phyloP scores from a whole-genome alignment of 306 rosid species.

The Rosa multiflora region DNA sequence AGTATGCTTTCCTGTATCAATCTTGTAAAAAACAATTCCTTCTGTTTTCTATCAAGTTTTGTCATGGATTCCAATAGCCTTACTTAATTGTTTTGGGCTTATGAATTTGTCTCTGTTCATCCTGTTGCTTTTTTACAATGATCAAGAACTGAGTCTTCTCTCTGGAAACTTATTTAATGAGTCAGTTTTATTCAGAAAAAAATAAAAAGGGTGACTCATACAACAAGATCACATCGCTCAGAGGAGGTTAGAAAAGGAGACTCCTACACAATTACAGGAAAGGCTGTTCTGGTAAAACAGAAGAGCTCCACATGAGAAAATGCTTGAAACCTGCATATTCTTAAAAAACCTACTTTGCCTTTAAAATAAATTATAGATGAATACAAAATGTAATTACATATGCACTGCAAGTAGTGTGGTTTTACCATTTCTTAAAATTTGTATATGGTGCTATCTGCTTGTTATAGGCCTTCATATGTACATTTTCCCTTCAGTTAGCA shows the following conservation, averaged over 20 bases:
- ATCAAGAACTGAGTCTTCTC: not conserved
- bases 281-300: not conserved
- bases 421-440: not conserved
- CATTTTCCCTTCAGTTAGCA: not conserved
- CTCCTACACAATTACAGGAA: not conserved
- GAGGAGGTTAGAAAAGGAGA: not conserved
- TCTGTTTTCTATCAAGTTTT: not conserved
- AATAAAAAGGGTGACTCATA: not conserved
- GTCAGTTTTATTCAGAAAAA: not conserved
- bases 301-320: not conserved
- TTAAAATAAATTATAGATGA: too few species aligned
- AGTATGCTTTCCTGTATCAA: constrained; percentile 45
- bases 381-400: too few species aligned
- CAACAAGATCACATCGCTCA: not conserved
- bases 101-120: too few species aligned
- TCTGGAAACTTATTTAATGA: not conserved
- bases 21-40: constrained; percentile 2
- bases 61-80: not conserved
- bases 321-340: not conserved
- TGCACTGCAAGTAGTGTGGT: not conserved
- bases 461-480: not conserved
- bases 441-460: not conserved
- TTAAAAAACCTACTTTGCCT: not conserved
- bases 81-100: not conserved
- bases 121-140: not conserved